Conservation (phyloP, 441 rosid species). For the Populus hybrid region DNA sequence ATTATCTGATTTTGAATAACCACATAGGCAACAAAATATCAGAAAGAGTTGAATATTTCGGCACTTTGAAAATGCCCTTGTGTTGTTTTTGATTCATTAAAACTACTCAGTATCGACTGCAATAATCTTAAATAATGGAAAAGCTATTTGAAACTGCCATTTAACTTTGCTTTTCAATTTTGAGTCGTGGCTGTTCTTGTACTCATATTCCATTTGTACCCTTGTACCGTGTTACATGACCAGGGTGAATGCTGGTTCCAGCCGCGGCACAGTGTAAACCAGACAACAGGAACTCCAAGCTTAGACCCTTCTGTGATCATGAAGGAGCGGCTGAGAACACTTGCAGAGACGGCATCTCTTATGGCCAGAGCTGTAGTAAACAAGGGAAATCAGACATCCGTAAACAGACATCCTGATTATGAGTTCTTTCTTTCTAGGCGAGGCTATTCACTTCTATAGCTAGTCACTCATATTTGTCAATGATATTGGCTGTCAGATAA, state of each 20-base stretch:
- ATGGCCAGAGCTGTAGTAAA: constrained; percentile 50
- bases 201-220: background rate
- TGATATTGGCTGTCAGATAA: background rate
- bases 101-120: background rate
- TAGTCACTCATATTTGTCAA: background rate
- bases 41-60: background rate
- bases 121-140: background rate
- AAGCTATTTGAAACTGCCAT: background rate
- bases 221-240: background rate
- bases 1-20: background rate
- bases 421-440: constrained; percentile 51
- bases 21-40: background rate
- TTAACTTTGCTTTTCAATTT: background rate
- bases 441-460: constrained; percentile 5
- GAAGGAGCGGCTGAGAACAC: constrained; percentile 45
- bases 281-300: constrained; percentile 20
- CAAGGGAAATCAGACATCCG: constrained; percentile 32
- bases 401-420: constrained; percentile 50
- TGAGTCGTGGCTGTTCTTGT: background rate
- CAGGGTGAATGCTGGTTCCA: constrained; percentile 64
- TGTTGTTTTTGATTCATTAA: background rate
- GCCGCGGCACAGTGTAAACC: constrained; percentile 27
- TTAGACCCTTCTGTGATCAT: constrained; percentile 34
- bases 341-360: constrained; percentile 45
- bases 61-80: background rate